Base-by-base conservation (phyloP, 306 rosid species). In the Vigna unguiculata region DNA sequence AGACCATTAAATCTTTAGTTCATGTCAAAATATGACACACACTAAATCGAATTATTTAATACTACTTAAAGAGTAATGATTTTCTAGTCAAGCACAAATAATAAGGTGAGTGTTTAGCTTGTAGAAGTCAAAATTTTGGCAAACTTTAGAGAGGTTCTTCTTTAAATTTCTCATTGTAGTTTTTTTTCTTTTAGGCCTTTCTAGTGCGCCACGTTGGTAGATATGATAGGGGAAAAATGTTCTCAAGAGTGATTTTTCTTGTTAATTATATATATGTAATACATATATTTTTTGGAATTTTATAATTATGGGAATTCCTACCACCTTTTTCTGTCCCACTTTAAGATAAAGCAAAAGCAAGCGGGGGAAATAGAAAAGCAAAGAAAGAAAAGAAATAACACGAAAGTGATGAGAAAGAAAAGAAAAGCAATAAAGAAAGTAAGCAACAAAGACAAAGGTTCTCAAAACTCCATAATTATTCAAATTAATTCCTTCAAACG, bases 321-420 rank as follows among this genome's bases (percentile, higher is more conserved):
- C 78, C 14, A 80, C 94, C 88, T 95, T 94, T 90, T 90, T 86
- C 80, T 88, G 90, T 79, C 87, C 93, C 91, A 85, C 97, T 92
- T 91, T 95, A 90, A 86, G 93, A 86, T 69, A 95, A 95, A 90
- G 97, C 86, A 86, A 88, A 88, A 87, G 88, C 82, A 66, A 85
- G 69, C 80, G 82, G 75, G 82, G 68, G 76, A 63, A 81, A 81
- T 81, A 69, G 49, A 74, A 85, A 81, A 81, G 83, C 80, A 82
- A 82, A 72, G 85, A 46, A 72, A 70, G 78, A 85, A 79, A 85
- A 69, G 77, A 78, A 85, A 82, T 62, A 78, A 82, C 67, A 82
- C 64, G 68, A 77, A 85, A 84, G 75, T 24, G 24, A 62, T 24
- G 24, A 62, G 84, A 72, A 80, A 76, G 71, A 72, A 71, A 83